Conservation (phyloP, 768 basidiomycete genomes). For the Exsudoporus frostii region DNA sequence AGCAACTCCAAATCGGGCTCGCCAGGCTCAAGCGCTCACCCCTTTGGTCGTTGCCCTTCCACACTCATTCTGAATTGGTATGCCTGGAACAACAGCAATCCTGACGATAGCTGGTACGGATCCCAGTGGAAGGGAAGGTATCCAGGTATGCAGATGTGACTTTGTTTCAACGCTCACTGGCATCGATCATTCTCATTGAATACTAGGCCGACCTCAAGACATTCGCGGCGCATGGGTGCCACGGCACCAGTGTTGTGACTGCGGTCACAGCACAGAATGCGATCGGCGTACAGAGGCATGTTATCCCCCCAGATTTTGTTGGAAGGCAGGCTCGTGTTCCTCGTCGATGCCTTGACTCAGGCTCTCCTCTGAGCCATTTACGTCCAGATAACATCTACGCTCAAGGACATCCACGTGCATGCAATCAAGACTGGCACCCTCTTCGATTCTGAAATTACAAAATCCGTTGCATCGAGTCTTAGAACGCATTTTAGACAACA, state of each 20-base stretch:
- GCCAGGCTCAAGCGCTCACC: no score
- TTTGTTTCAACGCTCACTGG: no score
- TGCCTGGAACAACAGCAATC: no score
- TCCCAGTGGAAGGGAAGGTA: slow-evolving; percentile 1
- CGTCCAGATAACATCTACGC: neutral
- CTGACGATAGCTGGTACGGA: no score
- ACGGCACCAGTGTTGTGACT: slow-evolving; percentile 6
- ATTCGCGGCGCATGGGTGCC: slow-evolving; percentile 1
- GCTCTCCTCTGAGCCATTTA: neutral
- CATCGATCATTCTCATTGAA: neutral
- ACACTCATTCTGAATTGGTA: no score
- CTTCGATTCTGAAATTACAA: neutral
- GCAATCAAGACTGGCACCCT: slow-evolving; percentile 1
- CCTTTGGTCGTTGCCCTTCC: no score
- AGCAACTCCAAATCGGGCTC: no score
- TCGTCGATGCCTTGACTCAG: neutral
- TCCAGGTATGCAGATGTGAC: neutral
- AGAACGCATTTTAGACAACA: neutral
- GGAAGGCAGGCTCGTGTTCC: neutral
- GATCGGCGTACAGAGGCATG: neutral
- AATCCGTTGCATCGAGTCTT: neutral
- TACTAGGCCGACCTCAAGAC: slow-evolving; percentile 5
- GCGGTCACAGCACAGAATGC: slow-evolving; percentile 1
- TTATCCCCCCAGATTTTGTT: neutral
- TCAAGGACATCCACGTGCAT: neutral